Evolutionary conservation across 2,329 filamentous ascomycete genomes (phyloP).

Genomic region (Trichoderma sp.): DNA sequence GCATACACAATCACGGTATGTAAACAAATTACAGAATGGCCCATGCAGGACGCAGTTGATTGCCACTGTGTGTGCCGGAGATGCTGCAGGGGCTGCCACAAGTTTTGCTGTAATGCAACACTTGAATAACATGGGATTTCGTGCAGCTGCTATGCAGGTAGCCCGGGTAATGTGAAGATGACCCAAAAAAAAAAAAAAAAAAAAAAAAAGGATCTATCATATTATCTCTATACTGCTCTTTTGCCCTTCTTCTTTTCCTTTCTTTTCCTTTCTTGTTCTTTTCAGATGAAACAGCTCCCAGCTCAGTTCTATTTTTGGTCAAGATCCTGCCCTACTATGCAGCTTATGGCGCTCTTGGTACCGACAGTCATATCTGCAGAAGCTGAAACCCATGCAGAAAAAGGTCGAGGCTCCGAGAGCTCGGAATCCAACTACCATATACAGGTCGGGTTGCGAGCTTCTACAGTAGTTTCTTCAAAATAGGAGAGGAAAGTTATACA

Average conservation of each 20-base stretch:
- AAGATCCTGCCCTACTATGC: background rate
- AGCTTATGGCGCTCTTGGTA: background rate
- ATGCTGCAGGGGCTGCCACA: slow-evolving; percentile 14
- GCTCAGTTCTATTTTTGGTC: slow-evolving; percentile 4
- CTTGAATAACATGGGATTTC: background rate
- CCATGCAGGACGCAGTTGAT: background rate
- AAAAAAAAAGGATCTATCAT: slow-evolving; percentile 14
- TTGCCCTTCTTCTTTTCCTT: background rate
- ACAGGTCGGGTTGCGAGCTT: background rate
- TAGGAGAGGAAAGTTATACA: background rate
- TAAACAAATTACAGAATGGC: background rate
- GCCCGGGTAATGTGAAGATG: background rate
- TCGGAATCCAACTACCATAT: background rate
- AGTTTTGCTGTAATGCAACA: background rate
- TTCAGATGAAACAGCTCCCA: slow-evolving; percentile 13
- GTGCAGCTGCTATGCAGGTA: background rate
- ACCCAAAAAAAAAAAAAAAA: no score
- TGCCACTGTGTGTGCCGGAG: background rate
- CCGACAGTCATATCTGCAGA: background rate
- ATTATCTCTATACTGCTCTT: background rate
- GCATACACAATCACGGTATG: background rate
- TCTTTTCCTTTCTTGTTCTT: background rate
- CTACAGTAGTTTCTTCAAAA: background rate
- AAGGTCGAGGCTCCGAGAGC: background rate
- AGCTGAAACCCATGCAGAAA: slow-evolving; percentile 7